Conservation (phyloP, 176 grass and related monocot species). For the Triticum urartu region DNA sequence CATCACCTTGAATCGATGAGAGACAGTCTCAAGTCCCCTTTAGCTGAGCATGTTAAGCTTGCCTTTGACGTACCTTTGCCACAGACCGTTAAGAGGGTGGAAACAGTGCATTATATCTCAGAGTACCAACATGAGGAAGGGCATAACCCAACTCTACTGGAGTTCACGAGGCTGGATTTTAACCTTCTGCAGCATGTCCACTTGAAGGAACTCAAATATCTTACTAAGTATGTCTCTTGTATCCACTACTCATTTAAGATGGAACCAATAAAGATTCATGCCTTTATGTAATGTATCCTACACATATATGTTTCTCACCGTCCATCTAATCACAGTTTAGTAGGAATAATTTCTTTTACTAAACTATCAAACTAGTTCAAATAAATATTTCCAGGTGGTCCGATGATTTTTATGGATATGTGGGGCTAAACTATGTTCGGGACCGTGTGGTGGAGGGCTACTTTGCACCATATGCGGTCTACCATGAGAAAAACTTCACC, state of each 20-base stretch:
- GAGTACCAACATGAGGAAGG: background rate
- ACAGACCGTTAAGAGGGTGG: background rate
- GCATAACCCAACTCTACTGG: background rate
- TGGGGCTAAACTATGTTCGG: background rate
- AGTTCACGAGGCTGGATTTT: slow-evolving; percentile 31
- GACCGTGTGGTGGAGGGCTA: slow-evolving; percentile 9
- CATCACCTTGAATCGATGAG: background rate
- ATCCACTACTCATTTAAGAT: no score
- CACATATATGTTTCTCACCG: no score
- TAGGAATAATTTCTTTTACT: no score
- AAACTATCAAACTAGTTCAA: no score
- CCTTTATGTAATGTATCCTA: no score
- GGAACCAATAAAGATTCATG: no score
- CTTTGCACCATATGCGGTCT: background rate
- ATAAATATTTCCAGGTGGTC: slow-evolving; percentile 21
- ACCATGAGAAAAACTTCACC: background rate
- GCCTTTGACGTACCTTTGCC: slow-evolving; percentile 27
- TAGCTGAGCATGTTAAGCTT: slow-evolving; percentile 1
- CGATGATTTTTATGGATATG: background rate
- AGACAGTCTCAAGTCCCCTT: background rate
- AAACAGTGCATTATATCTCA: background rate
- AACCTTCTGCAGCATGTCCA: slow-evolving; percentile 17
- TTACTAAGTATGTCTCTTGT: background rate
- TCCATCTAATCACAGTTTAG: no score
- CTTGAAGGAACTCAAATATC: background rate